These are phyloP conservation scores for Malbranchea cinnamomea DNA, from an alignment of 2,329 filamentous ascomycete genomes.

Conservation along the genomic window DNA sequence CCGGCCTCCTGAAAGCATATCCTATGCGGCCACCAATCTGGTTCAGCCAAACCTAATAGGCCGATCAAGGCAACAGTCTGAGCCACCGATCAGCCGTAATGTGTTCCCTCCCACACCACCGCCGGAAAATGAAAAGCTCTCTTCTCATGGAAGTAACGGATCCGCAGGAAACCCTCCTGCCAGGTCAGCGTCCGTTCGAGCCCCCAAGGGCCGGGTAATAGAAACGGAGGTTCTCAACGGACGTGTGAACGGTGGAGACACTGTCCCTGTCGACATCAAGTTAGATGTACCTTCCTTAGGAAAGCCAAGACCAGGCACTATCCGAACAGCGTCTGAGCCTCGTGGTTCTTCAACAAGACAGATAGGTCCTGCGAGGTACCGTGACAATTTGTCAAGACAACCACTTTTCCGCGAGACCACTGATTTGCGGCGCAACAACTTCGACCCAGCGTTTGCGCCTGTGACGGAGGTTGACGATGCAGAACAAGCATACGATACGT, in stretches of 20 bases:
- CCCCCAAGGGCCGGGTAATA: conserved; percentile 32
- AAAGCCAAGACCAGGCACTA: conserved; percentile 31
- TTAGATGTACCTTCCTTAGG: conserved; percentile 17
- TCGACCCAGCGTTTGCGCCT: conserved; percentile 17
- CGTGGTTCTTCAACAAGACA: conserved; percentile 27
- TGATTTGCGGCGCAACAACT: conserved; percentile 17
- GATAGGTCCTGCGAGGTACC: too few species aligned
- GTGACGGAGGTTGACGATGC: conserved; percentile 20
- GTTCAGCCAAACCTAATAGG: conserved; percentile 74
- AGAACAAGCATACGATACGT: conserved; percentile 48
- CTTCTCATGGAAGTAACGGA: conserved; percentile 13
- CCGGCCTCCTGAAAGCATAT: conserved; percentile 67
- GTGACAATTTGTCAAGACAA: too few species aligned
- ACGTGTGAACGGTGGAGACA: conserved; percentile 34
- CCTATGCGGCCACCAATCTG: conserved; percentile 82
- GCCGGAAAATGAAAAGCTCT: conserved; percentile 61
- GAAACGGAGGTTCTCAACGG: conserved; percentile 20
- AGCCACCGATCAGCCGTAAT: conserved; percentile 62
- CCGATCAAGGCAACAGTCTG: conserved; percentile 64
- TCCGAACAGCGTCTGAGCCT: conserved; percentile 37
- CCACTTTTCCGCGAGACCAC: conserved; percentile 18
- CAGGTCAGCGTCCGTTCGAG: conserved; percentile 35
- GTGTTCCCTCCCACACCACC: conserved; percentile 97
- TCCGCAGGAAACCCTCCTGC: conserved; percentile 16
- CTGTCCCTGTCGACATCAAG: conserved; percentile 4